Evolutionary conservation across 768 basidiomycete species (phyloP).

Genomic region (Phaeotremella skinneri): DNA sequence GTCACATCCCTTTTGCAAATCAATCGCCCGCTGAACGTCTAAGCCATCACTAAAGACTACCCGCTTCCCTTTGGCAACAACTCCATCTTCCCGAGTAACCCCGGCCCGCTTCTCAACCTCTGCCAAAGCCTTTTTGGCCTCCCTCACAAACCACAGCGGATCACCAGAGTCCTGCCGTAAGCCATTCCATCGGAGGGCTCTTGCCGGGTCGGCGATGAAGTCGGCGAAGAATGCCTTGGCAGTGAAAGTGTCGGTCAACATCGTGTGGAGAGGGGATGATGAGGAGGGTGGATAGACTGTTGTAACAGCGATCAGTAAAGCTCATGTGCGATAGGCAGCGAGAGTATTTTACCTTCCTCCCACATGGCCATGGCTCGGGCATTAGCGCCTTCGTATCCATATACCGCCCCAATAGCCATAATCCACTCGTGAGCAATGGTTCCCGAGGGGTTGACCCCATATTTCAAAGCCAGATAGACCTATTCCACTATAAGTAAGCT

Average conservation of each 20-base stretch:
- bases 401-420: conserved; percentile 67
- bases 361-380: conserved; percentile 73
- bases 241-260: conserved; percentile 94
- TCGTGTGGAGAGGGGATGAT: conserved; percentile 58
- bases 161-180: conserved; percentile 94
- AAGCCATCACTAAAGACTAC: conserved; percentile 84
- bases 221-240: conserved; percentile 79
- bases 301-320: background rate
- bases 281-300: conserved; percentile 53
- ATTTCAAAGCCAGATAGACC: conserved; percentile 80
- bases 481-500: conserved; percentile 47
- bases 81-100: conserved; percentile 16
- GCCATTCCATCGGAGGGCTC: conserved; percentile 71
- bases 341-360: conserved; percentile 76
- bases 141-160: conserved; percentile 73
- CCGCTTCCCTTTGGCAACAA: conserved; percentile 58
- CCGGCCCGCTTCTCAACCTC: conserved; percentile 56
- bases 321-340: background rate
- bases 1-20: conserved; percentile 68
- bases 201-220: conserved; percentile 54
- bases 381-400: conserved; percentile 78
- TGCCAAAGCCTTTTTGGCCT: conserved; percentile 70
- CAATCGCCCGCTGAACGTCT: conserved; percentile 66
- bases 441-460: conserved; percentile 66
- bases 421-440: conserved; percentile 57